Percentiles rank a stretch among this genome's conserved stretches.
phyloP scores from a whole-genome alignment of 2,329 filamentous ascomycete species.

The Aspergillus aculeatinus region DNA sequence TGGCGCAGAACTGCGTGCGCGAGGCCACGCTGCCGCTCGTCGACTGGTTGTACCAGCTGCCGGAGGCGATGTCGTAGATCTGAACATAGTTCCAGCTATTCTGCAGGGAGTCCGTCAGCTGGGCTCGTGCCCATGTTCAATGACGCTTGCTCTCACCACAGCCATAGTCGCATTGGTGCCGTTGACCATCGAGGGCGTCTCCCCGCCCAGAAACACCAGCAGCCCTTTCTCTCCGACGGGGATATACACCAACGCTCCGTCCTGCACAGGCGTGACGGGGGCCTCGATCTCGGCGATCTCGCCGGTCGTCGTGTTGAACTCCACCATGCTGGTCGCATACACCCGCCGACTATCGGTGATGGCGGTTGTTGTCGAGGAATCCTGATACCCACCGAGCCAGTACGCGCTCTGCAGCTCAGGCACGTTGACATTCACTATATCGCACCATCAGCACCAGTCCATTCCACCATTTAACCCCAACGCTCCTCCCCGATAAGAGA shows the following conservation, averaged over 20 bases:
- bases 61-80: conserved; percentile 16
- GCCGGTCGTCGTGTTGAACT: conserved; percentile 17
- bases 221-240: conserved; percentile 11
- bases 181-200: conserved; percentile 15
- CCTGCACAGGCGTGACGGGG: conserved; percentile 12
- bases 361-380: conserved; percentile 10
- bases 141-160: conserved; percentile 1
- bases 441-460: background rate
- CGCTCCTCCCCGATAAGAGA: background rate
- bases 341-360: conserved; percentile 13
- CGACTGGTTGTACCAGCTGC: conserved; percentile 20
- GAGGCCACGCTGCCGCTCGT: conserved; percentile 14
- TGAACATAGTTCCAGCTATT: conserved; percentile 17
- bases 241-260: conserved; percentile 15
- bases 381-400: conserved; percentile 16
- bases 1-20: conserved; percentile 19
- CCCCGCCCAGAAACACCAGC: conserved; percentile 19
- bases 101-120: background rate
- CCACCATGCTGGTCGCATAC: conserved; percentile 13
- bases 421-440: conserved; percentile 8
- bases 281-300: conserved; percentile 8
- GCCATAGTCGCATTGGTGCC: conserved; percentile 14
- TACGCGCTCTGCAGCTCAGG: conserved; percentile 14
- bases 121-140: too few relatives aligned
- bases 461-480: background rate